Evolutionary conservation across 148 eudicot genomes (phyloP).

Genomic region (Arbutus unedo): DNA sequence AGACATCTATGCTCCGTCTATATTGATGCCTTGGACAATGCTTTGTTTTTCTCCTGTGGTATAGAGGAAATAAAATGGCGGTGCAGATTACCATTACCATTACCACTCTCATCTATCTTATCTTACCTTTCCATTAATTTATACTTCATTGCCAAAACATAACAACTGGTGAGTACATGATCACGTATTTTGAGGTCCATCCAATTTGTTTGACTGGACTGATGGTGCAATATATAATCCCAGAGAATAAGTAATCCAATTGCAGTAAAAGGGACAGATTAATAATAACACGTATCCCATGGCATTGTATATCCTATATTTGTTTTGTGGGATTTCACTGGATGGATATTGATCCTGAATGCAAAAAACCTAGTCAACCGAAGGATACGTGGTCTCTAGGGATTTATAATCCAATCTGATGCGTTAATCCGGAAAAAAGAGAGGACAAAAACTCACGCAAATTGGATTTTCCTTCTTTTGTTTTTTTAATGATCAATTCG

Average conservation of each 20-base stretch:
- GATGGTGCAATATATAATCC: neutral
- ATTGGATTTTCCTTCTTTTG: no score
- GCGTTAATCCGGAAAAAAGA: no score
- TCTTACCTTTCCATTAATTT: neutral
- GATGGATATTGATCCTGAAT: neutral
- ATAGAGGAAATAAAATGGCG: neutral
- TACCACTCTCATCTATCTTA: neutral
- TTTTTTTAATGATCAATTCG: neutral
- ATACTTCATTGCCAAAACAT: neutral
- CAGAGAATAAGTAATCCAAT: neutral
- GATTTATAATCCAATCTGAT: no score
- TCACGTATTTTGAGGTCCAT: neutral
- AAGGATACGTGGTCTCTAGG: no score
- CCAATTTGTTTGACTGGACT: neutral
- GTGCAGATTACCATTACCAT: constrained; percentile 5
- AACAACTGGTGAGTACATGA: neutral
- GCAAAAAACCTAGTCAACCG: no score
- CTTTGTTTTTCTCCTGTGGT: neutral
- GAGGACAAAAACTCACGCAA: no score
- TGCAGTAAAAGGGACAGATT: neutral
- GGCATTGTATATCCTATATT: neutral
- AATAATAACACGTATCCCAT: neutral
- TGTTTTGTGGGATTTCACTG: neutral
- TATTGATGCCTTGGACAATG: neutral
- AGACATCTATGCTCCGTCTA: neutral